These are phyloP conservation scores for Cyberlindnera sargentensis DNA, from an alignment of 805 yeast species.

Conservation along the genomic window DNA sequence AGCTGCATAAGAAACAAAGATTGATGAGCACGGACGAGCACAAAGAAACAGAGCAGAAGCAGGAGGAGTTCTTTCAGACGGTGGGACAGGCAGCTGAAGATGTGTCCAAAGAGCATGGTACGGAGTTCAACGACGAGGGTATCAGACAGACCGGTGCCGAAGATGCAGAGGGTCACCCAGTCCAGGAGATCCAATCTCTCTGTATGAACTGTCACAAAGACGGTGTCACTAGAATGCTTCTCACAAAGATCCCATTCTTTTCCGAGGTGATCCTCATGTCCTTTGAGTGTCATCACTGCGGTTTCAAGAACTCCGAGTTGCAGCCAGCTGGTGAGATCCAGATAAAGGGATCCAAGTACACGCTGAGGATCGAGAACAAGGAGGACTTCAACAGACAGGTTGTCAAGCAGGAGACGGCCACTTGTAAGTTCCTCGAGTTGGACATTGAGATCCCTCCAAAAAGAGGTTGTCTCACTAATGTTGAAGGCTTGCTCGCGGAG, in stretches of 20 bases:
- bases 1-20: constrained; percentile 1
- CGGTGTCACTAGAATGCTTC: constrained; percentile 75
- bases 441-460: constrained; percentile 95
- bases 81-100: constrained; percentile 56
- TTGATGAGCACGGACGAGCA: not conserved
- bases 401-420: constrained; percentile 82
- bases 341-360: constrained; percentile 75
- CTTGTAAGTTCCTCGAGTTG: constrained; percentile 71
- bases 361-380: constrained; percentile 56
- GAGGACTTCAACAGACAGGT: constrained; percentile 85
- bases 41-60: constrained; percentile 11
- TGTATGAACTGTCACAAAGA: constrained; percentile 93
- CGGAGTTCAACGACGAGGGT: constrained; percentile 28
- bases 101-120: constrained; percentile 27
- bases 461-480: constrained; percentile 86
- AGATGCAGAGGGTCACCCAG: constrained; percentile 87
- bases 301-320: constrained; percentile 81
- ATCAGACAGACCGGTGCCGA: constrained; percentile 65
- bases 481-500: constrained; percentile 82
- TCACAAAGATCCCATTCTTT: constrained; percentile 89
- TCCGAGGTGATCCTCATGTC: constrained; percentile 91
- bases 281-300: constrained; percentile 93
- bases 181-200: constrained; percentile 88
- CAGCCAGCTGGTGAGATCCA: constrained; percentile 95
- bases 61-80: constrained; percentile 43